These are phyloP conservation scores for Ustanciosporium gigantosporum DNA, from an alignment of 1,284 basidiomycete genomes.

Conservation along the genomic window DNA sequence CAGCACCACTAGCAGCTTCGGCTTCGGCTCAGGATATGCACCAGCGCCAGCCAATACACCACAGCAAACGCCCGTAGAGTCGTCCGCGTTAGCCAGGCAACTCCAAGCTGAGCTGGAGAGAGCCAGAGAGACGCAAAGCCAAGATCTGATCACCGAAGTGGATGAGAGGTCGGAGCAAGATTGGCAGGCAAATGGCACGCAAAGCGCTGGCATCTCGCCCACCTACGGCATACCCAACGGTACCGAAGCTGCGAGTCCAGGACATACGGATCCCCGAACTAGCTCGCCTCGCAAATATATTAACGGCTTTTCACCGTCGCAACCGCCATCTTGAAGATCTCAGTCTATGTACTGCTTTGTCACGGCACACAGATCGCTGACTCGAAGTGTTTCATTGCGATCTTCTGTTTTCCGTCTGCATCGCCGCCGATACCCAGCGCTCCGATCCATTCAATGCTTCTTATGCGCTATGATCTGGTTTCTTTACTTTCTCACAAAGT, in stretches of 20 bases:
- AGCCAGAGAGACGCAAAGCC: slow-evolving; percentile 1
- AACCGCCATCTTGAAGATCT: too few species aligned
- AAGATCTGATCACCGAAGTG: neutral
- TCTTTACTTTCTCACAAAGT: too few species aligned
- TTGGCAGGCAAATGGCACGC: neutral
- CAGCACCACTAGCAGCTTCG: slow-evolving; percentile 3
- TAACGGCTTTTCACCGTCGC: slow-evolving; percentile 14
- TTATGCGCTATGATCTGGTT: too few species aligned
- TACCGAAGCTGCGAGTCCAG: too few species aligned
- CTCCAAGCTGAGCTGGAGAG: slow-evolving; percentile 31
- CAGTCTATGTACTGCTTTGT: too few species aligned
- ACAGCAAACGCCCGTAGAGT: slow-evolving; percentile 43
- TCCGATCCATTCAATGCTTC: too few species aligned
- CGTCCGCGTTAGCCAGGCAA: slow-evolving; percentile 29
- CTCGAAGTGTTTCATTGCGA: too few species aligned
- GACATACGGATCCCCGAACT: too few species aligned
- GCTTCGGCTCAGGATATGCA: slow-evolving; percentile 14
- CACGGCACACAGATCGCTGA: too few species aligned
- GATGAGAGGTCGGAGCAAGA: slow-evolving; percentile 2
- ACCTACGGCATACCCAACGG: too few species aligned
- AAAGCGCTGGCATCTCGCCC: slow-evolving; percentile 2
- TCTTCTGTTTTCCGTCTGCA: too few species aligned
- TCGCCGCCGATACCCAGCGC: too few species aligned
- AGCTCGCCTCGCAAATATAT: slow-evolving; percentile 14
- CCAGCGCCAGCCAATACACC: slow-evolving; percentile 45